Conservation (phyloP, 1,284 basidiomycete genomes). For the Earliella scabrosa region DNA sequence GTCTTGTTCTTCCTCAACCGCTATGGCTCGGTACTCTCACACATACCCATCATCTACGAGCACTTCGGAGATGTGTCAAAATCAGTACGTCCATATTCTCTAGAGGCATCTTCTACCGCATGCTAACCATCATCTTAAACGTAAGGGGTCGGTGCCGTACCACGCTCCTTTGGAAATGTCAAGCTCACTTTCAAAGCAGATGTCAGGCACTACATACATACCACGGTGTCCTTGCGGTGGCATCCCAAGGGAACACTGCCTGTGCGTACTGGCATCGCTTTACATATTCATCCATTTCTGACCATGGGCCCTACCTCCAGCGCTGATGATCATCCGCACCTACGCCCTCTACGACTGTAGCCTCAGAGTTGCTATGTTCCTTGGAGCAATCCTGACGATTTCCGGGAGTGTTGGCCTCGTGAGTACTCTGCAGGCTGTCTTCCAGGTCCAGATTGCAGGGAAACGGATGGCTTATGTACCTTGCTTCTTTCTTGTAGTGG, state of each 20-base stretch:
- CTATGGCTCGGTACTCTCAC: not conserved
- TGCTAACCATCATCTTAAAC: not conserved
- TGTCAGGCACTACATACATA: constrained; percentile 11
- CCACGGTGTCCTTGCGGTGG: constrained; percentile 4
- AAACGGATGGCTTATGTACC: not conserved
- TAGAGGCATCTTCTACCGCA: not conserved
- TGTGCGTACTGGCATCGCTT: not conserved
- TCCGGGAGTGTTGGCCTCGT: not conserved
- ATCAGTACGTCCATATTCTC: not conserved
- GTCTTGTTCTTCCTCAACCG: constrained; percentile 12
- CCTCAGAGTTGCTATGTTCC: not conserved
- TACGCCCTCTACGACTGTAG: not conserved
- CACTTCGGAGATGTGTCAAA: not conserved
- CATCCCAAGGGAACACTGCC: constrained; percentile 8
- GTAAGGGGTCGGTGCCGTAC: too few species aligned
- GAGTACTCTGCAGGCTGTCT: not conserved
- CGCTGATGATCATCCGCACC: not conserved
- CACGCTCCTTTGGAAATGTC: too few species aligned
- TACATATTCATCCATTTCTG: not conserved
- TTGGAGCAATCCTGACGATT: not conserved
- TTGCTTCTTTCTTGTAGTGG: not conserved
- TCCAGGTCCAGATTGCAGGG: too few species aligned
- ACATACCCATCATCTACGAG: not conserved
- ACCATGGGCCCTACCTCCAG: not conserved
- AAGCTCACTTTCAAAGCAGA: too few species aligned